These are phyloP conservation scores for Trichosanthes truncata DNA, from an alignment of 306 rosid genomes.

Conservation along the genomic window DNA sequence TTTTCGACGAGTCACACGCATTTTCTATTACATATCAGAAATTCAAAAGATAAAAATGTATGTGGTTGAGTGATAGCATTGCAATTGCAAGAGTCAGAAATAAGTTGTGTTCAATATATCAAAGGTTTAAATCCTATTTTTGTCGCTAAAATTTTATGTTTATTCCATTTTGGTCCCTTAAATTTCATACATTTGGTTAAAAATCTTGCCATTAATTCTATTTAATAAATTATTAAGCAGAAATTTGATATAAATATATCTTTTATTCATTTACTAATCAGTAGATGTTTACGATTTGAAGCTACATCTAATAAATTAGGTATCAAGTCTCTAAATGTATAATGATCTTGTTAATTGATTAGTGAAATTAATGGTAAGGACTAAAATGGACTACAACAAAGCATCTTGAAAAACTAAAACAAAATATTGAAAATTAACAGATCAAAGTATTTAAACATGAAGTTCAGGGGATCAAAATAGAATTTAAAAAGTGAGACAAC, in stretches of 20 bases:
- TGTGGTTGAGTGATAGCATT: not conserved
- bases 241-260: not conserved
- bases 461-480: not conserved
- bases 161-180: not conserved
- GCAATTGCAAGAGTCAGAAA: not conserved
- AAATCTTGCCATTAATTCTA: no score
- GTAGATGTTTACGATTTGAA: not conserved
- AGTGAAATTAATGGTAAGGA: not conserved
- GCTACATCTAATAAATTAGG: not conserved
- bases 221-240: not conserved
- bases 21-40: not conserved
- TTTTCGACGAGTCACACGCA: not conserved
- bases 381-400: not conserved
- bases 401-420: not conserved
- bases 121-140: not conserved
- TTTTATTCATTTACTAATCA: not conserved
- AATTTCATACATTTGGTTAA: not conserved
- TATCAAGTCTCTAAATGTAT: not conserved
- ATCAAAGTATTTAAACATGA: not conserved
- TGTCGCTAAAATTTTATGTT: not conserved
- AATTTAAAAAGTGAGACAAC: not conserved
- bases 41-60: not conserved
- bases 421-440: not conserved
- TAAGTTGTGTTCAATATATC: not conserved
- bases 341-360: not conserved